Conservation (phyloP, 2,329 filamentous ascomycete genomes). For the Exophiala viscosa region DNA sequence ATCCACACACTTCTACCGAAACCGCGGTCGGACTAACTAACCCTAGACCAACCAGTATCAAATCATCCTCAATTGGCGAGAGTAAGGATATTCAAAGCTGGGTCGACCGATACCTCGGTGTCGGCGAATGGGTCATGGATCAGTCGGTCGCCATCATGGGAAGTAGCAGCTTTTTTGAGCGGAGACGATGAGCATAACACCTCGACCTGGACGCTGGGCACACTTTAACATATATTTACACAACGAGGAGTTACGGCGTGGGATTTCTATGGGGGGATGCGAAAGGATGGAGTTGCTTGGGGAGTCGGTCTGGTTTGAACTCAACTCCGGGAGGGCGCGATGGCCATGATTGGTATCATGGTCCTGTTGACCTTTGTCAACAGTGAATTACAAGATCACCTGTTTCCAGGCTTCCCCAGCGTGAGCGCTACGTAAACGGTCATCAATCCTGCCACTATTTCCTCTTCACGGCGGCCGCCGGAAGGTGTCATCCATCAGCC, state of each 20-base stretch:
- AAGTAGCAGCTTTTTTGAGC: slow-evolving; percentile 84
- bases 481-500: slow-evolving; percentile 32
- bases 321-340: too few species aligned
- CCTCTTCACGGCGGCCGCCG: too few species aligned
- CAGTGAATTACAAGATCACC: too few species aligned
- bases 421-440: too few species aligned
- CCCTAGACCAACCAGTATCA: slow-evolving; percentile 62
- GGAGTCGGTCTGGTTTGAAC: too few species aligned
- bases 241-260: too few species aligned
- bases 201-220: neutral
- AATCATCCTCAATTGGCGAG: slow-evolving; percentile 78
- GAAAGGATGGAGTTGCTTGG: too few species aligned
- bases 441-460: too few species aligned
- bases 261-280: too few species aligned
- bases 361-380: too few species aligned
- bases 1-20: slow-evolving; percentile 19
- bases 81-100: slow-evolving; percentile 80
- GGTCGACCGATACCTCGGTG: slow-evolving; percentile 88
- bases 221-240: neutral
- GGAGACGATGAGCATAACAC: slow-evolving; percentile 62
- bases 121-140: slow-evolving; percentile 98
- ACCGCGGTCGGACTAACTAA: slow-evolving; percentile 26
- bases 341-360: too few species aligned
- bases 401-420: too few species aligned
- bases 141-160: slow-evolving; percentile 89